Base-by-base conservation (phyloP, 2,329 filamentous ascomycete genomes). In the Lecanicillium sp. region DNA sequence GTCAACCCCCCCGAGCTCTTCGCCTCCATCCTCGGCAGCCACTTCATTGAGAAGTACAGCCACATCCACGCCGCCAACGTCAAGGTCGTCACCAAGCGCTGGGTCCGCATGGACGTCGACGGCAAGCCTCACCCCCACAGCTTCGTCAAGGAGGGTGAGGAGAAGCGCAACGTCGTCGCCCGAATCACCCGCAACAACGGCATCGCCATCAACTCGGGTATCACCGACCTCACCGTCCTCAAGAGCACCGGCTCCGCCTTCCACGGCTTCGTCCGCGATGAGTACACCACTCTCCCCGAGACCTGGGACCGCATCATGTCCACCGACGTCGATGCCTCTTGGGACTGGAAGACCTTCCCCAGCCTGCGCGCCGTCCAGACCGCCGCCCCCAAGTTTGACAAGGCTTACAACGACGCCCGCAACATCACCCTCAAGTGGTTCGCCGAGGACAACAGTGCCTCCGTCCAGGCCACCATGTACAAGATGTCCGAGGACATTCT, bases 381-480 rank as follows among this genome's bases (percentile, higher is more conserved):
- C 11, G 65, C 75, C 15, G 69, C 73, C 4, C 64, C 71, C 40
- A 73, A 76, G 50, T 98, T 97, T 59, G 81, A 96, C 59, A 65
- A 70, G 45, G 86, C 89, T 15, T 96, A 82, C 74, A 70, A 80
- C 48, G 72, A 74, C 39, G 87, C 87, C n/a, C 74, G 87, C 44
- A 69, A 72, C 38, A 92, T 94, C 59, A 96, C 89, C n/a, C 72
- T 96, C 60, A 84, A 85, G 66, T 85, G 81, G 1, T 98, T 98
- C 55, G 90, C 92, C 30, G 77, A 82, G 56, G 89, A 98, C 56
- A 73, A 88, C 57, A 94, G 87, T 54, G 86, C 92, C 33, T 94
- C 87, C 53, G 92, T 98, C 17, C 92, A 98, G 68, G 82, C 81
- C 53, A 97, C 90, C 44, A 97, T 98, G 92, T 98, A 96, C 71